Base-by-base conservation (phyloP, 306 rosid genomes). In the Delonix regia region DNA sequence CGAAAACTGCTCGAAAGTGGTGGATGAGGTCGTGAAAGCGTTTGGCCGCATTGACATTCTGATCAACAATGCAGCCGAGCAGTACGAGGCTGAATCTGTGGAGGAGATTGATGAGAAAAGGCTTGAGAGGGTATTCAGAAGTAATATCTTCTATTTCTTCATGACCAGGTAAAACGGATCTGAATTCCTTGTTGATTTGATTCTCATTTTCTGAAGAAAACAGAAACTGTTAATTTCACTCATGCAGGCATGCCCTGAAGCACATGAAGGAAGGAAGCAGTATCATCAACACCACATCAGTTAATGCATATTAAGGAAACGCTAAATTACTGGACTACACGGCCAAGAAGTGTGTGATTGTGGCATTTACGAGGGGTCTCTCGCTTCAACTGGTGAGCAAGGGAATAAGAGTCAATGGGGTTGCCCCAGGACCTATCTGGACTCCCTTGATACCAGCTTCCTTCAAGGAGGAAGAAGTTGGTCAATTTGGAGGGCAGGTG, bases 361-460 rank as follows among this genome's bases (percentile, higher is more conserved):
- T 91, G 44, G 87, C 90, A 8, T 94, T 86, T 49, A 86, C 93
- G 0, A 86, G 97, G 84, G 92, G 84, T n/a, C 90, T 93, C 1
- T 82, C 97, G 2, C 88, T 85, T 77, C 88, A 93, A 80, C 83
- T 91, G 2, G 88, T 47, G 12, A 70, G 16, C 59, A 76, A 45
- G 77, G 92, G 94, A 48, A 91, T 91, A 52, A 79, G 94, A 2
- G 97, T 94, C 19, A 91, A 91, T 12, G 98, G 92, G 1, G 98
- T 94, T 1, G 98, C 97, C 2, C 97, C 96, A 0, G 97, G 98
- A 63, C 97, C 97, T 16, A 88, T 91, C 2, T 93, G 97, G 94
- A 91, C 97, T 1, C 97, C 97, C 6, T 52, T 93, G 33, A 83
- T 75, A 44, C 90, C 91, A 0, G 76, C 96, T 1, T 83, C 95